Base-by-base conservation (phyloP, 805 yeast genomes). In the Candida andamanensis region DNA sequence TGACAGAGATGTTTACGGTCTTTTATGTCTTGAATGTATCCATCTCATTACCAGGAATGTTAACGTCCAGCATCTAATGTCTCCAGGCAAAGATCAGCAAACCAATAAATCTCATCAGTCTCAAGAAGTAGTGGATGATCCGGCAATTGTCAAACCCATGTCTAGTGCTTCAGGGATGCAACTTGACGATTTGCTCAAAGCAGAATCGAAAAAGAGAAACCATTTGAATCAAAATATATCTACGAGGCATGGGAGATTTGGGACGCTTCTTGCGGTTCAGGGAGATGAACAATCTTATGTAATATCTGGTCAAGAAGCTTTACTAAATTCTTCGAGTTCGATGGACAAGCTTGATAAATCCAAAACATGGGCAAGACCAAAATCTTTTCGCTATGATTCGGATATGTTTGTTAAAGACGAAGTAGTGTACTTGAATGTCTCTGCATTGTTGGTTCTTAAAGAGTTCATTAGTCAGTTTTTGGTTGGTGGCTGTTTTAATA, bases 201-300 rank as follows among this genome's bases (percentile, higher is more conserved):
- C 69, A 33, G 97, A 90, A 48, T 64, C 69, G 14, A 66, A 67
- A 19, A 51, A 80, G 38, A 75, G 73, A 36, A 63, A 59, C 24
- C 49, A 54, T 20, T 67, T 76, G 29, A 62, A 65, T 17, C 72
- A 69, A 52, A 58, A 66, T 32, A 63, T 78, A 1, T 72, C 84
- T 1, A 69, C 85, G 1, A 70, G 98, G 28, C 98, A 90, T 51
- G 89, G 92, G 2, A 69, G 95, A 32, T 90, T 90, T 61, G 98
- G 98, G 1, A 79, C 97, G 0, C 61, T 89, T 40, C 56, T 87
- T 8, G 79, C 95, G 2, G 66, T 90, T 18, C 77, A 80, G 38
- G 74, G 80, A 13, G 68, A 71, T 15, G 78, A 78, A 32, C 49
- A 37, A 15, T 55, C 83, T 13, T 74, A 85, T 5, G 71, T 86